Evolutionary conservation across 306 rosid species (phyloP).

Genomic region (Sicyos edulis): DNA sequence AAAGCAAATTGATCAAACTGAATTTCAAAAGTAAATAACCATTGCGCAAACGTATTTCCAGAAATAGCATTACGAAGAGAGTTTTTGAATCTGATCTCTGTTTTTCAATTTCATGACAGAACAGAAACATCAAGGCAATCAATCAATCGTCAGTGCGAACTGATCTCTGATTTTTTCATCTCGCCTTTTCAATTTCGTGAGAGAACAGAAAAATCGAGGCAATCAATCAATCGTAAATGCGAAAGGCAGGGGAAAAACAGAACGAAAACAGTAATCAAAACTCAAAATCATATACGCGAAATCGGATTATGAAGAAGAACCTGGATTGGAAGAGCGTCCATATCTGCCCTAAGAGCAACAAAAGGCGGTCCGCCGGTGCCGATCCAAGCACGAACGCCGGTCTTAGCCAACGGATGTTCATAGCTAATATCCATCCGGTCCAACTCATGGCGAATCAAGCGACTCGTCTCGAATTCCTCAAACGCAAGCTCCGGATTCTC

Average conservation of each 20-base stretch:
- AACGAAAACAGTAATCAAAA: background rate
- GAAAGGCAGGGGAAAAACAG: background rate
- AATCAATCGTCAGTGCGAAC: too few species aligned
- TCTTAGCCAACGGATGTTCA: slow-evolving; percentile 56
- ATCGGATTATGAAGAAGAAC: slow-evolving; percentile 24
- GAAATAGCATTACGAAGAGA: too few species aligned
- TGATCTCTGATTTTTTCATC: background rate
- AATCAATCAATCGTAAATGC: slow-evolving; percentile 10
- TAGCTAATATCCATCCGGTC: slow-evolving; percentile 68
- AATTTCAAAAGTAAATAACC: too few species aligned
- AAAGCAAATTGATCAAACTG: too few species aligned
- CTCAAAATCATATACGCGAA: background rate
- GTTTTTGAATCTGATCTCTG: too few species aligned
- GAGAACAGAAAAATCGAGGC: background rate
- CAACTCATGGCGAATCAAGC: slow-evolving; percentile 56
- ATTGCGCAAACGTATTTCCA: too few species aligned
- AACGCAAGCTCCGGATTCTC: slow-evolving; percentile 84
- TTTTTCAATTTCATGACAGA: too few species aligned
- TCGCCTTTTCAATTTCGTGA: background rate
- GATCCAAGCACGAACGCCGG: slow-evolving; percentile 83
- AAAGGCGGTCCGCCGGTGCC: slow-evolving; percentile 90
- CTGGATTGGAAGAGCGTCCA: slow-evolving; percentile 99
- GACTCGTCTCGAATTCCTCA: slow-evolving; percentile 79
- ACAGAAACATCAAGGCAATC: too few species aligned
- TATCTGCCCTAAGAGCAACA: slow-evolving; percentile 91